Conservation (phyloP, 1,284 basidiomycete species). For the Tremellales sp. region DNA sequence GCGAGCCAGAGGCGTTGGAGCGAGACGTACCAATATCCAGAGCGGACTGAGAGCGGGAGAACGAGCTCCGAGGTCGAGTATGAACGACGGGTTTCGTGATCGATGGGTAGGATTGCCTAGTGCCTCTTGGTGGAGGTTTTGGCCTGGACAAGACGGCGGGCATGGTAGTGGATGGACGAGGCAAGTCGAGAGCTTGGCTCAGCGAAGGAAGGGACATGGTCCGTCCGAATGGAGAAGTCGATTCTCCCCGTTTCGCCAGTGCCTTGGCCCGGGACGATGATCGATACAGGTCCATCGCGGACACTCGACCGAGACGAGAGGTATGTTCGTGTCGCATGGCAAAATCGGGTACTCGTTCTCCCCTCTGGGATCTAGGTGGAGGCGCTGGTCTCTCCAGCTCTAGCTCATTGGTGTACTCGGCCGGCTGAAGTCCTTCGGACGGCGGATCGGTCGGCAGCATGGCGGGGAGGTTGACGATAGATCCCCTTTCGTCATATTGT, state of each 20-base stretch:
- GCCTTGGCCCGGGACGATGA: slow-evolving; percentile 12
- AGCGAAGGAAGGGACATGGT: background rate
- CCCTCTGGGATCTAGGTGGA: background rate
- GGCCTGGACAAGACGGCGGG: too few relatives aligned
- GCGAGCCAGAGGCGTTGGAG: too few relatives aligned
- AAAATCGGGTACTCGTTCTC: background rate
- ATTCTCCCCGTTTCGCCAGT: slow-evolving; percentile 3
- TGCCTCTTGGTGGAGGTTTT: too few relatives aligned
- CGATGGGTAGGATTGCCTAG: too few relatives aligned
- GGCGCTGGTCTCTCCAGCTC: slow-evolving; percentile 9
- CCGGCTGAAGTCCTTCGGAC: slow-evolving; percentile 10
- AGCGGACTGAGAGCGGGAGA: too few relatives aligned
- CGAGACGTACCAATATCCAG: too few relatives aligned
- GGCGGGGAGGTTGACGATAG: slow-evolving; percentile 9
- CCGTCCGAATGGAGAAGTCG: background rate
- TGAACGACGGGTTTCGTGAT: too few relatives aligned
- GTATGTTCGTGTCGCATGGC: slow-evolving; percentile 4
- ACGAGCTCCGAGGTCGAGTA: too few relatives aligned
- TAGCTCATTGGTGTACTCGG: slow-evolving; percentile 6
- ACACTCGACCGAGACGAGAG: slow-evolving; percentile 15
- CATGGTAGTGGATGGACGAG: too few relatives aligned
- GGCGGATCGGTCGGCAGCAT: slow-evolving; percentile 22
- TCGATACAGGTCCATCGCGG: slow-evolving; percentile 14
- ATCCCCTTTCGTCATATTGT: slow-evolving; percentile 10
- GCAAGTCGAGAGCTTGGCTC: too few relatives aligned